Evolutionary conservation across 768 basidiomycete species (phyloP).

Genomic region (Termitomyces sp.): DNA sequence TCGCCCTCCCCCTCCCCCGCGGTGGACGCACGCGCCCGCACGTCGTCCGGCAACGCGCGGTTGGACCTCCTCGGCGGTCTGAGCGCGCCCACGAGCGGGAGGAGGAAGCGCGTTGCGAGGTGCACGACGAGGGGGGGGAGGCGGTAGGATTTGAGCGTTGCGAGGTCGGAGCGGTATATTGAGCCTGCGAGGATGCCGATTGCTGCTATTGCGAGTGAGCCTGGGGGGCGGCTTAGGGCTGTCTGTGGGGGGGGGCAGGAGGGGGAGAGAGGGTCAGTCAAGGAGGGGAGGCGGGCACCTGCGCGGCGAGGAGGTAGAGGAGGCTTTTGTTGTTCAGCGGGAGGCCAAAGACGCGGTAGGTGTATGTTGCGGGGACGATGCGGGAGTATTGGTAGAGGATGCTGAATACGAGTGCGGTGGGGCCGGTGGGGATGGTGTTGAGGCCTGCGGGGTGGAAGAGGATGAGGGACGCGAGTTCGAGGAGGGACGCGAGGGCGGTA

Average conservation of each 20-base stretch:
- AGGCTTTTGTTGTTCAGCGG: slow-evolving; percentile 74
- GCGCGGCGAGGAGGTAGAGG: slow-evolving; percentile 63
- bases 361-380: slow-evolving; percentile 72
- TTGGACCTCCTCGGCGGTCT: slow-evolving; percentile 62
- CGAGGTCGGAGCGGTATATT: slow-evolving; percentile 79
- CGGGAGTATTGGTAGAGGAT: slow-evolving; percentile 80
- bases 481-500: slow-evolving; percentile 54
- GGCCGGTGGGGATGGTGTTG: slow-evolving; percentile 73
- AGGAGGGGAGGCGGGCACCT: too few species aligned
- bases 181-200: slow-evolving; percentile 70
- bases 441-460: slow-evolving; percentile 62
- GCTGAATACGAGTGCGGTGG: slow-evolving; percentile 71
- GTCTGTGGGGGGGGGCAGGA: too few species aligned
- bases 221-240: slow-evolving; percentile 60
- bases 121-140: slow-evolving; percentile 54
- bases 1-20: too few species aligned
- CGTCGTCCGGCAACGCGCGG: slow-evolving; percentile 66
- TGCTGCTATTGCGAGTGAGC: slow-evolving; percentile 54
- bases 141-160: slow-evolving; percentile 76
- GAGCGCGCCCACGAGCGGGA: slow-evolving; percentile 64
- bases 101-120: slow-evolving; percentile 52
- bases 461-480: slow-evolving; percentile 64
- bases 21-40: too few species aligned
- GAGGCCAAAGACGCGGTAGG: slow-evolving; percentile 70
- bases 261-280: too few species aligned